Conservation (phyloP, 2,329 filamentous ascomycete species). For the Stemphylium vesicarium region DNA sequence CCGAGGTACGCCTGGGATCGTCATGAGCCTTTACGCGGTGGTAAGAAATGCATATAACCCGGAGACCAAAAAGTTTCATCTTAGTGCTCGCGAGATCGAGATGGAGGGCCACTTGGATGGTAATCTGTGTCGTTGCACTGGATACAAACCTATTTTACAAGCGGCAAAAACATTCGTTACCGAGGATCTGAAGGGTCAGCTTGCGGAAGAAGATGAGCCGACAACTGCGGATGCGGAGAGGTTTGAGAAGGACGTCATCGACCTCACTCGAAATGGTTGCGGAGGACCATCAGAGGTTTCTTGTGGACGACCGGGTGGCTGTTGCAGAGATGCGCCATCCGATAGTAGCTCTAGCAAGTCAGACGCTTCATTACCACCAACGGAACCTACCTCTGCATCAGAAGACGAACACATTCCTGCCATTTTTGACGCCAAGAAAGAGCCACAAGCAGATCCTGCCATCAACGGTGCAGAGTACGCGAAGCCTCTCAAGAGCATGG, state of each 20-base stretch:
- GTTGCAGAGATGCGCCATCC: constrained; percentile 44
- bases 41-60: constrained; percentile 69
- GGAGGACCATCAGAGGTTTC: constrained; percentile 36
- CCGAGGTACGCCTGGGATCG: constrained; percentile 79
- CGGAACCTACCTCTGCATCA: constrained; percentile 33
- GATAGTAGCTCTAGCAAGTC: constrained; percentile 42
- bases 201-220: constrained; percentile 53
- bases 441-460: constrained; percentile 26
- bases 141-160: constrained; percentile 90
- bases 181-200: constrained; percentile 54
- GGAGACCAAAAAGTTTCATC: constrained; percentile 42
- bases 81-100: constrained; percentile 47
- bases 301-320: constrained; percentile 47
- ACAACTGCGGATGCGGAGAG: constrained; percentile 57
- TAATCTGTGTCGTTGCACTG: constrained; percentile 91
- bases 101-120: constrained; percentile 73
- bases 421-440: constrained; percentile 28
- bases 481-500: constrained; percentile 46
- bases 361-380: constrained; percentile 35
- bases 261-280: constrained; percentile 31
- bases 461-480: constrained; percentile 44
- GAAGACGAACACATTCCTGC: constrained; percentile 39
- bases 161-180: constrained; percentile 86
- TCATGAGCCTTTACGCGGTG: constrained; percentile 89
- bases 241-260: constrained; percentile 36